Percentiles rank a stretch among this genome's conserved stretches.
These are phyloP conservation scores for Niebla homalea DNA, from an alignment of 495 filamentous ascomycete species.

Conservation along the genomic window DNA sequence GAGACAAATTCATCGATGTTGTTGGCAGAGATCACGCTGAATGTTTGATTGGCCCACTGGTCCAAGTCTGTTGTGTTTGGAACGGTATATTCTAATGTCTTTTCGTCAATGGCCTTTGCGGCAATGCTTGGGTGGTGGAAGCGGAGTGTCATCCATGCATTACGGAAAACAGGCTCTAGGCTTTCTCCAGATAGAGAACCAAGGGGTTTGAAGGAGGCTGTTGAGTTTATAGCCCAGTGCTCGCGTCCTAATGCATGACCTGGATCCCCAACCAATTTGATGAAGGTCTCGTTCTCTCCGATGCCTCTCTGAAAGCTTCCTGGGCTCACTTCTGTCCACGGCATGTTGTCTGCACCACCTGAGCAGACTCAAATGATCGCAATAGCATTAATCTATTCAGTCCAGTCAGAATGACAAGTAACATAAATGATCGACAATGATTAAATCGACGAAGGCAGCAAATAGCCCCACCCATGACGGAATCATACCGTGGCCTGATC, in stretches of 20 bases:
- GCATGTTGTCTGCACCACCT: neutral
- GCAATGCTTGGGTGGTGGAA: conserved; percentile 25
- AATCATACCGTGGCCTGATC: no score
- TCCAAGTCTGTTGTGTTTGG: neutral
- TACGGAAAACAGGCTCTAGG: conserved; percentile 11
- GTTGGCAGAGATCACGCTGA: neutral
- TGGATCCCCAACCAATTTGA: conserved; percentile 14
- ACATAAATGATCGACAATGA: no score
- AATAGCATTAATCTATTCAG: no score
- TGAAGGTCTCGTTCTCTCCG: neutral
- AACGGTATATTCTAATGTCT: conserved; percentile 13
- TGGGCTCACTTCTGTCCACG: neutral
- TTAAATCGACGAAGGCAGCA: no score
- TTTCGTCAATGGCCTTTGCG: conserved; percentile 10
- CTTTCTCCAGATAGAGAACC: neutral
- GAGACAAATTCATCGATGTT: conserved; percentile 15
- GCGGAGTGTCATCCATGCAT: conserved; percentile 21
- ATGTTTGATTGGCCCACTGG: neutral
- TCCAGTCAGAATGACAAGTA: no score
- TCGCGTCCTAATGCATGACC: conserved; percentile 13
- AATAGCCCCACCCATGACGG: no score
- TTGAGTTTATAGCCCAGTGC: conserved; percentile 15
- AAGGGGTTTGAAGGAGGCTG: conserved; percentile 7
- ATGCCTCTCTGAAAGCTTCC: neutral
- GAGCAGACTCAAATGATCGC: neutral